These are phyloP conservation scores for Leavenworthia alabamica DNA, from an alignment of 345 rosid genomes.

Conservation along the genomic window DNA sequence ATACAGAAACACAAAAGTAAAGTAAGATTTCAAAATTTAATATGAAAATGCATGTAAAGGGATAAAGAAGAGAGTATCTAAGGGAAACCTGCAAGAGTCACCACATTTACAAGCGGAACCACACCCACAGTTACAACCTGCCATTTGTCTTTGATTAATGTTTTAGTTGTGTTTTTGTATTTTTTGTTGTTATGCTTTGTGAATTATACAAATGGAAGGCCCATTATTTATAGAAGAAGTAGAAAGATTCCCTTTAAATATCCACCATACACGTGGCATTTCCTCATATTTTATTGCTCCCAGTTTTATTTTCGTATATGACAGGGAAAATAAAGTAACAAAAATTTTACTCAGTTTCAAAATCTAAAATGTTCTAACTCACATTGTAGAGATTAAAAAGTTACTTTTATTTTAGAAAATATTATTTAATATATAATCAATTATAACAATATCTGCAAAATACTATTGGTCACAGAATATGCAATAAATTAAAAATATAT, in stretches of 20 bases:
- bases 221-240: conserved; percentile 13
- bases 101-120: conserved; percentile 41
- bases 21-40: not conserved
- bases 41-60: not conserved
- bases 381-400: too few species aligned
- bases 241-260: not conserved
- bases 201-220: not conserved
- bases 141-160: conserved; percentile 19
- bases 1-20: not conserved
- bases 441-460: too few species aligned
- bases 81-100: conserved; percentile 30
- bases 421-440: too few species aligned
- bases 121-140: conserved; percentile 35
- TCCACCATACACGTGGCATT: conserved; percentile 19
- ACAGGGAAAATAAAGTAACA: too few species aligned
- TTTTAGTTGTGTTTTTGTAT: not conserved
- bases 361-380: too few species aligned
- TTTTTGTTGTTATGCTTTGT: conserved; percentile 1
- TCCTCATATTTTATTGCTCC: not conserved
- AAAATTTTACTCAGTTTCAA: too few species aligned
- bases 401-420: too few species aligned
- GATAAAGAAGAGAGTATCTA: not conserved
- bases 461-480: too few species aligned
- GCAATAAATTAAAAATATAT: too few species aligned
- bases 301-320: not conserved